A percentile compares a stretch with the other conserved stretches of the same genome.
Conservation (phyloP, 768 basidiomycete species). For the Tulasnella sp. region DNA sequence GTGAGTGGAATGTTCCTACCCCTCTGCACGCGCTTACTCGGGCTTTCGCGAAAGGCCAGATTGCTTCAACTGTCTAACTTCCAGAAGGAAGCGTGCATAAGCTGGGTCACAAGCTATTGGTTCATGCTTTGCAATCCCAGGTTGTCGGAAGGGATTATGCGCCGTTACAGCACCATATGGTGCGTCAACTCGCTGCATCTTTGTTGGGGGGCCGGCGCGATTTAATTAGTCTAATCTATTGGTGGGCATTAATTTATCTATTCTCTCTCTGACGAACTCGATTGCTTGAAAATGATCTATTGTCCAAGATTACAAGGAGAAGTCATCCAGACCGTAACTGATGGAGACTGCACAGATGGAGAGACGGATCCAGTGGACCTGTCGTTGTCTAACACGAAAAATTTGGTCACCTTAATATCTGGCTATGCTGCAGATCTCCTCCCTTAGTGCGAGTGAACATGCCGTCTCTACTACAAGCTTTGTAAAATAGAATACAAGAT, state of each 20-base stretch:
- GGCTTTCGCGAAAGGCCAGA: conserved; percentile 13
- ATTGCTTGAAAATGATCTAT: too few relatives aligned
- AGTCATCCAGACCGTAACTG: conserved; percentile 26
- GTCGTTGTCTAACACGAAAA: neutral
- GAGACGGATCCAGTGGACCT: conserved; percentile 21
- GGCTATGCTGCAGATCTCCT: conserved; percentile 19
- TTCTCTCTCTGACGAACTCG: too few relatives aligned
- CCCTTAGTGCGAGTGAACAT: conserved; percentile 18
- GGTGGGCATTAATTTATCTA: too few relatives aligned
- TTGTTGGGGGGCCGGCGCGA: neutral
- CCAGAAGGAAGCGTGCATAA: too few relatives aligned
- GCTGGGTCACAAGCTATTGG: neutral
- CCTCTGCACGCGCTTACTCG: neutral
- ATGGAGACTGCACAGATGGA: conserved; percentile 28
- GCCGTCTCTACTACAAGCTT: neutral
- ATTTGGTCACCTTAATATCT: neutral
- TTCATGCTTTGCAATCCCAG: conserved; percentile 4
- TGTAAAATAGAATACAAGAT: neutral
- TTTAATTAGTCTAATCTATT: neutral
- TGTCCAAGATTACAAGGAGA: conserved; percentile 26
- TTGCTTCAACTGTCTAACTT: too few relatives aligned
- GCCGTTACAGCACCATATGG: neutral
- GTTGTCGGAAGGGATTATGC: neutral
- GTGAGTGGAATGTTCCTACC: conserved; percentile 3
- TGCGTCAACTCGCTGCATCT: neutral